Base-by-base conservation (phyloP, 352 stramenopile species). In the Phytophthora hybrid region DNA sequence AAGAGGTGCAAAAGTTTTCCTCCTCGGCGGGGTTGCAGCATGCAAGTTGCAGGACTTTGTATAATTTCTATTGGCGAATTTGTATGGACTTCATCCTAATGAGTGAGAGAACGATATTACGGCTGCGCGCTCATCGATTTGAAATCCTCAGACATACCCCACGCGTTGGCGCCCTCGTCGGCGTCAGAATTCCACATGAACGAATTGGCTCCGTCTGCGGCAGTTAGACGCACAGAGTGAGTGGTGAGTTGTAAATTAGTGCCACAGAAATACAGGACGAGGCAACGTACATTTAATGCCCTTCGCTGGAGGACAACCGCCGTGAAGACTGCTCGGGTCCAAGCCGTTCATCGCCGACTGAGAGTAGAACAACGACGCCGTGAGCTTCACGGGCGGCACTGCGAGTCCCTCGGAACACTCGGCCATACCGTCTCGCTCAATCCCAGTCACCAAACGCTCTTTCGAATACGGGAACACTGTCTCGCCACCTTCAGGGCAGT, bases 401-500 rank as follows among this genome's bases (percentile, higher is more conserved):
- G 85, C 81, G 10, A 91, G 80, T 10, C 87, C 84, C 21, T 91
- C 78, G 13, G 81, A 91, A 67, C 84, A 93, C 68, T 91, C 84
- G 4, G 57, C 44, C 83, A 92, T 93, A 26, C 84, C 86, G 32
- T 88, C 77, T 29, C 86, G 84, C 60, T 86, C 67, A 63, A 92
- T 92, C 53, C 72, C 71, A 18, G 84, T 91, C 63, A 87, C 74
- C 23, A 89, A 31, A 10, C 81, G 76, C 73, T 86, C 77, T 21
- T 79, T 89, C 31, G 82, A 92, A 75, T 93, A 91, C 34, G 83
- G 96, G 76, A 99, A 99, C 18, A 99, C 89, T 4, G 96, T 99
- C 79, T 99, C 89, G 18, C 97, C 97, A 55, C 97, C 97, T 64
- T 97, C 88, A 14, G 84, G 80, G 10, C 98, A 98, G 62, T 98